Percentiles rank a stretch among this genome's conserved stretches.
Evolutionary conservation across 2,329 filamentous ascomycete genomes (phyloP).

Genomic region (Coleophoma crateriformis): DNA sequence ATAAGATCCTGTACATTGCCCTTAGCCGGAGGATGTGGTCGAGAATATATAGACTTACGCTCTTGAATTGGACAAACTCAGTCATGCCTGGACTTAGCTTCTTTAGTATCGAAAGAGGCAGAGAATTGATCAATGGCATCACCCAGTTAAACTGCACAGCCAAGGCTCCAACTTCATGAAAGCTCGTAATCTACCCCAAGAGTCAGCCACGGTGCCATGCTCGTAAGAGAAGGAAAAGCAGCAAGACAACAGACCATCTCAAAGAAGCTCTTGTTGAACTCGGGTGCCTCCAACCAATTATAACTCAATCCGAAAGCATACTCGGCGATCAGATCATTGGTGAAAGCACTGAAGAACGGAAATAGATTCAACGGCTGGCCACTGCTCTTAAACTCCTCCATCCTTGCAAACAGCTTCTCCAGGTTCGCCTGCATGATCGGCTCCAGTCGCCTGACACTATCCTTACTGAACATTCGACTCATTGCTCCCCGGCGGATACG

Average conservation of each 20-base stretch:
- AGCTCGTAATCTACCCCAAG: no score
- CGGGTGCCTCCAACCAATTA: conserved; percentile 20
- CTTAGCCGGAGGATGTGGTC: no score
- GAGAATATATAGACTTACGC: no score
- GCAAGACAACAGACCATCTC: conserved; percentile 13
- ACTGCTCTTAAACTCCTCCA: background rate
- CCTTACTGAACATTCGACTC: conserved; percentile 2
- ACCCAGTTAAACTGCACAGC: conserved; percentile 7
- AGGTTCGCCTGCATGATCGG: background rate
- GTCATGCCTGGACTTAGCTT: conserved; percentile 4
- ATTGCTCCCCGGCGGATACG: background rate
- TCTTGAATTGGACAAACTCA: background rate
- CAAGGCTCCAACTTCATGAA: conserved; percentile 12
- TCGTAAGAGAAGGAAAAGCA: no score
- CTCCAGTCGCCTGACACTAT: background rate
- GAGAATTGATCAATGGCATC: background rate
- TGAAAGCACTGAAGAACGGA: conserved; percentile 21
- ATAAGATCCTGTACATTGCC: no score
- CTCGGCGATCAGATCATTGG: conserved; percentile 25
- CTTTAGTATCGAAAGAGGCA: background rate
- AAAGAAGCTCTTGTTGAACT: conserved; percentile 22
- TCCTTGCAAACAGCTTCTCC: conserved; percentile 5
- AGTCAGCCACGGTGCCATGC: no score
- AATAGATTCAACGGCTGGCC: conserved; percentile 18
- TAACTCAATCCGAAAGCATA: conserved; percentile 25